Base-by-base conservation (phyloP, 1,284 basidiomycete genomes). In the Cutaneotrichosporon cutaneum region DNA sequence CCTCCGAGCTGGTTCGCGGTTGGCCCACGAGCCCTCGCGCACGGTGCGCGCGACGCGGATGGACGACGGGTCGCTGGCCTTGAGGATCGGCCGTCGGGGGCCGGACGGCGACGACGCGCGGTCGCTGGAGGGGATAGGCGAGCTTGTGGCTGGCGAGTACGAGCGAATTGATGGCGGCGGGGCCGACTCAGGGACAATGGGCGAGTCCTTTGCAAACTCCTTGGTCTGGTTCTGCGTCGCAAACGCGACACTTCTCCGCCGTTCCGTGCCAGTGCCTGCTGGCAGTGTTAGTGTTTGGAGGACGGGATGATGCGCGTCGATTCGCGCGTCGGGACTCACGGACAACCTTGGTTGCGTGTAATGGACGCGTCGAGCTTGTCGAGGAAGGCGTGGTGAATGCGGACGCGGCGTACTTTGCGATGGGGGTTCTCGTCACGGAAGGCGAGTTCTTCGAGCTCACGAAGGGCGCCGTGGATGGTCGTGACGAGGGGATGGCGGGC, bases 1-100 rank as follows among this genome's bases (percentile, higher is more conserved):
- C 13, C 72, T 55, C 14, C 78, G 59, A 2, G 77, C 75, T 0
- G 73, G 65, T 58, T 80, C 78, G 48, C 75, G 70, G 61, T 80
- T 80, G 44, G 71, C 69, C 63, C 73, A 63, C 2, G 76, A 77
- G 4, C 77, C 78, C 65, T 78, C 74, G 42, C 76, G 75, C 16
- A 75, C 76, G 0, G 70, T 69, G 1, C 67, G 59, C 1, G 76
- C 77, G 6, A 79, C 33, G 10, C 73, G 70, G 27, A 80, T 79
- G 18, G 70, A 52, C 21, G 70, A 55, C 5, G 61, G 50, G 58
- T 32, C 67, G 62, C 18, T 63, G 42, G 50, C 22, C 61, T 76
- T 77, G n/a, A 77, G 69, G 51, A 78, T 75, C 36, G 68, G 65
- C 11, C 69, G 66, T 5, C 62, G 26, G 13, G 51, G 30, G 2